phyloP scores from a whole-genome alignment of 164 flowering plant genomes.

The Pachysandra terminalis region DNA sequence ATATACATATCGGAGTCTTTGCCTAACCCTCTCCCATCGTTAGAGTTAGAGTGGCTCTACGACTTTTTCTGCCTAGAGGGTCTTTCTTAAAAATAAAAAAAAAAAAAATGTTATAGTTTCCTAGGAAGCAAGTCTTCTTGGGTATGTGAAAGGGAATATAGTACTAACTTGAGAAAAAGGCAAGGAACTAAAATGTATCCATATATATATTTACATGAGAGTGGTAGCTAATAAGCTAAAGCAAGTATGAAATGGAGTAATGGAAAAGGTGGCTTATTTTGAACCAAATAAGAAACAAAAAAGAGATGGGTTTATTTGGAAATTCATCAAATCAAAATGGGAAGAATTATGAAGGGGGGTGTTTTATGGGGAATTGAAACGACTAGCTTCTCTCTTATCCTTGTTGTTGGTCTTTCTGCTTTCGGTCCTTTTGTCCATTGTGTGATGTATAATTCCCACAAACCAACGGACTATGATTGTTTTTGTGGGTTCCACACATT shows the following conservation, averaged over 20 bases:
- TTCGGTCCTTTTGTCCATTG: constrained; percentile 42
- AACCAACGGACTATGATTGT: constrained; percentile 5
- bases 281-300: constrained; percentile 1
- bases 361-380: constrained; percentile 24
- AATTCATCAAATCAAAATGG: neutral
- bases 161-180: too few relatives aligned
- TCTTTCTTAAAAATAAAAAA: too few relatives aligned
- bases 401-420: constrained; percentile 25
- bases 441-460: constrained; percentile 12
- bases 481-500: neutral
- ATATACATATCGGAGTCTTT: too few relatives aligned
- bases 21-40: too few relatives aligned
- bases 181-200: too few relatives aligned
- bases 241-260: neutral
- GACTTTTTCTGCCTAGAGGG: too few relatives aligned
- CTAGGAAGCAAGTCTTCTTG: too few relatives aligned
- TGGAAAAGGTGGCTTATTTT: neutral
- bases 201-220: too few relatives aligned
- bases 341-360: neutral
- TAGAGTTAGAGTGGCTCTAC: too few relatives aligned
- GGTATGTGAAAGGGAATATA: too few relatives aligned
- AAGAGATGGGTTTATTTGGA: neutral
- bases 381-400: constrained; percentile 34
- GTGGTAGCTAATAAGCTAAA: too few relatives aligned
- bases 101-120: too few relatives aligned